Evolutionary conservation across 768 basidiomycete genomes (phyloP), one percentile per base, ranked within the genome.

Genomic region (Tremella fuciformis): DNA sequence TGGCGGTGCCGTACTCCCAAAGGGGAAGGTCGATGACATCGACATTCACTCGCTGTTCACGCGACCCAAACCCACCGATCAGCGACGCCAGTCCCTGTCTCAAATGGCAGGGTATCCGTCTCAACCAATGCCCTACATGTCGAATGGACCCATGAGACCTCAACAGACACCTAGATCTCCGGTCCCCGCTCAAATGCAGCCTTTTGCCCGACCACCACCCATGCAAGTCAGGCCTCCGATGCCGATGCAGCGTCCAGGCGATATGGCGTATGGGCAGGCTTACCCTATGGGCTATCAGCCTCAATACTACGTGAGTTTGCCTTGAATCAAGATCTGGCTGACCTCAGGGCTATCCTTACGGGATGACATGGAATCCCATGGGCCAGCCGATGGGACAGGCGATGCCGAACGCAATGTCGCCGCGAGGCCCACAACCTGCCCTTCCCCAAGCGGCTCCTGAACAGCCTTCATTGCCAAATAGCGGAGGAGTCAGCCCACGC

Each of bases 21-120:
- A 46, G 16, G n/a, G 22, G 22, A 46, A 46, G 8, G n/a, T 46
- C n/a, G 42, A 46, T 22, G 83, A 52, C 81, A 69, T 34, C 11
- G 11, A 34, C 29, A 22, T 46, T 15, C 42, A 46, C 22, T 46
- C 42, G n/a, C 42, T 46, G n/a, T 46, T 52, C 59, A 15, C 59
- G 62, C 37, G 69, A 72, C 38, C 64, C 69, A 18, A 88, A 87
- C 77, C 29, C 55, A n/a, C 42, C 42, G 22, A 46, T n/a, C n/a
- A 46, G 42, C 42, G 42, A 6, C 42, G 42, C 42, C n/a, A 46
- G 42, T 46, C 42, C 42, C 4, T 22, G n/a, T 46, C 42, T 18
- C 42, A 46, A 15, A 22, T 22, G n/a, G 15, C 22, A 4, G 22
- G n/a, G 42, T 22, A 18, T 8, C 42, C 42, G 16, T 34, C 29